A percentile compares a stretch with the other conserved stretches of the same genome.
phyloP scores from a whole-genome alignment of 352 stramenopile genomes.

The Pythium phragmitis region DNA sequence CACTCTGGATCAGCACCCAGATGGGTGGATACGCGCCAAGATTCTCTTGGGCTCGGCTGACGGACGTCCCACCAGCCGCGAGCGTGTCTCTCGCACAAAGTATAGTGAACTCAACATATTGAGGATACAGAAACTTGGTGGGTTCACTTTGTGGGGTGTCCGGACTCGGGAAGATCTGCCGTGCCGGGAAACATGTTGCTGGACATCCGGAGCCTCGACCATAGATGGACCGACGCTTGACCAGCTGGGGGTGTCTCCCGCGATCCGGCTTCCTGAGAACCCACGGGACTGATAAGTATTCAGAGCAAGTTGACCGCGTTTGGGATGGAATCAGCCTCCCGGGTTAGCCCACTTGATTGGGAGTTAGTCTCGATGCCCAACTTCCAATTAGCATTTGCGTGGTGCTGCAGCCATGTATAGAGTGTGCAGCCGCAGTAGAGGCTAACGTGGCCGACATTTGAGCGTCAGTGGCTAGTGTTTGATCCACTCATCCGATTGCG shows the following conservation, averaged over 20 bases:
- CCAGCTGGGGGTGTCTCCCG: neutral
- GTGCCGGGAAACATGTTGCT: neutral
- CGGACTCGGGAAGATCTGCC: neutral
- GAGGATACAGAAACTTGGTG: no score
- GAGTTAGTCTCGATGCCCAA: no score
- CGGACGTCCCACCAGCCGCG: no score
- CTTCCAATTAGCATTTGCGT: no score
- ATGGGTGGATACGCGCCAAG: no score
- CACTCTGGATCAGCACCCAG: no score
- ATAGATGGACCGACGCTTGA: neutral
- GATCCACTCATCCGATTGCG: neutral
- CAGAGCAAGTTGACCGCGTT: neutral
- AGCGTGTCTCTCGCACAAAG: no score
- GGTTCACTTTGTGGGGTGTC: neutral
- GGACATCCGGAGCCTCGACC: neutral
- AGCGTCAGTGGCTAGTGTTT: neutral
- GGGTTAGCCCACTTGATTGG: no score
- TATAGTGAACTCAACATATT: no score
- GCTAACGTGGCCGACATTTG: neutral
- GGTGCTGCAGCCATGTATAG: no score
- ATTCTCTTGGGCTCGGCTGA: neutral
- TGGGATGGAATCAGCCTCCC: neutral
- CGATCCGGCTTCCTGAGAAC: neutral
- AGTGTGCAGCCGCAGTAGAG: no score
- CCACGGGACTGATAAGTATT: neutral